Base-by-base conservation (phyloP, 2,329 filamentous ascomycete species). In the Pseudogymnoascus sp. region DNA sequence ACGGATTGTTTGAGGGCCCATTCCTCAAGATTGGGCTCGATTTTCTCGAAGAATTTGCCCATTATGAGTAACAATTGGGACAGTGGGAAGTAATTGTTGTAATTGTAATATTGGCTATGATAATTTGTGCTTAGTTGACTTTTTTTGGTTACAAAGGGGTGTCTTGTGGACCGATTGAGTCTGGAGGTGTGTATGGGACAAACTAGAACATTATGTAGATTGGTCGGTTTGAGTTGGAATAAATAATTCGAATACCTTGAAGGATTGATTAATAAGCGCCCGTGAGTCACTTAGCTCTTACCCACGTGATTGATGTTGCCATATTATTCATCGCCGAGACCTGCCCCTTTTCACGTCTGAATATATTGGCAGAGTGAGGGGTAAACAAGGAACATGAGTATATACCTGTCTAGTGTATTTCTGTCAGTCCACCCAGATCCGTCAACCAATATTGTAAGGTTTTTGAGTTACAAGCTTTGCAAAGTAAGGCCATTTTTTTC, bases 1-100 rank as follows among this genome's bases (percentile, higher is more conserved):
- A 93, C 77, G 63, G 86, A 83, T 69, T 93, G 89, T 10, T 78
- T 74, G 59, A 86, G 78, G 61, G 86, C 82, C 87, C 88, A 92
- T 42, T 79, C 74, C 63, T 80, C 77, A 35, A 90, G 80, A 31
- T 86, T 77, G 6, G 78, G 72, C 3, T 79, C 73, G 65, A 90
- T 79, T 38, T 79, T 79, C 16, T 79, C 72, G 71, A 79, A 86
- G 73, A 83, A 86, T 73, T 82, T 82, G 16, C 78, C 77, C 86
- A 89, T 89, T 63, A 63, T 70, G 65, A 38, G 29, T 33, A 42
- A 21, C 19, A 11, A 21, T 42, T 21, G 40, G 0, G 40, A 21
- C 4, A 42, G 16, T 21, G 21, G 40, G 40, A 42, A 42, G 40
- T 42, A 5, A 42, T 21, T 14, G 4, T 11, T 47, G 42, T 50